phyloP scores from a whole-genome alignment of 192 early-diverging fungal species.

The Coemansia sp. region DNA sequence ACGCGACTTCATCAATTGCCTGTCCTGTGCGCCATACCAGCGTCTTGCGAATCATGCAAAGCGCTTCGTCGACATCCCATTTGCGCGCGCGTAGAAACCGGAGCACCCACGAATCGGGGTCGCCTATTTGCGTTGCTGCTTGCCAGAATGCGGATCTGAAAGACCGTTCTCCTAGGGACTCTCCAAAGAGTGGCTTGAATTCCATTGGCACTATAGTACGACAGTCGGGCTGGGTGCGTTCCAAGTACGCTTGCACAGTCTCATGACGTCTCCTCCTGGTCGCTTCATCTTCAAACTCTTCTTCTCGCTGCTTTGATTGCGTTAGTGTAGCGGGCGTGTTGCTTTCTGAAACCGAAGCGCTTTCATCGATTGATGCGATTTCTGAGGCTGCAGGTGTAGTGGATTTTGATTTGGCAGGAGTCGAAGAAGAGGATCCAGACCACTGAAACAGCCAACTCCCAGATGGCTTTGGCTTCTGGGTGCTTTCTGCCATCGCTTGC shows the following conservation, averaged over 20 bases:
- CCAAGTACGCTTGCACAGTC: constrained; percentile 17
- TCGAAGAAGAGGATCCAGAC: not conserved
- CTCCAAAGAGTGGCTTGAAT: constrained; percentile 33
- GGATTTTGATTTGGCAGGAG: not conserved
- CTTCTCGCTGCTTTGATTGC: not conserved
- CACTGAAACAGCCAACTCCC: not conserved
- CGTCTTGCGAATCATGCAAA: constrained; percentile 65
- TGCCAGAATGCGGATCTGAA: constrained; percentile 64
- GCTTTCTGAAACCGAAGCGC: not conserved
- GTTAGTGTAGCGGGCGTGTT: not conserved
- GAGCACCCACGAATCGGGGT: constrained; percentile 69
- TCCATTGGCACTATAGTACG: constrained; percentile 6
- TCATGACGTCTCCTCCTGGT: constrained; percentile 1
- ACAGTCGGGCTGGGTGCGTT: constrained; percentile 1
- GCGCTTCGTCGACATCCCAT: constrained; percentile 73
- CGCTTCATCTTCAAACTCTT: constrained; percentile 10
- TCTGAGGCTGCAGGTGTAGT: not conserved
- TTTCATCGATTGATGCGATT: not conserved
- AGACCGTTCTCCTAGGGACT: constrained; percentile 14
- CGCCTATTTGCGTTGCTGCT: constrained; percentile 56
- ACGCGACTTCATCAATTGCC: constrained; percentile 57
- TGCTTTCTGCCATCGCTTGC: not conserved
- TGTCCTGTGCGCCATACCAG: constrained; percentile 71
- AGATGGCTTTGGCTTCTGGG: not conserved
- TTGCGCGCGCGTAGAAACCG: constrained; percentile 85